Evolutionary conservation across 2,329 filamentous ascomycete genomes (phyloP), one percentile per base, ranked within the genome.

Genomic region (Venturia effusa): DNA sequence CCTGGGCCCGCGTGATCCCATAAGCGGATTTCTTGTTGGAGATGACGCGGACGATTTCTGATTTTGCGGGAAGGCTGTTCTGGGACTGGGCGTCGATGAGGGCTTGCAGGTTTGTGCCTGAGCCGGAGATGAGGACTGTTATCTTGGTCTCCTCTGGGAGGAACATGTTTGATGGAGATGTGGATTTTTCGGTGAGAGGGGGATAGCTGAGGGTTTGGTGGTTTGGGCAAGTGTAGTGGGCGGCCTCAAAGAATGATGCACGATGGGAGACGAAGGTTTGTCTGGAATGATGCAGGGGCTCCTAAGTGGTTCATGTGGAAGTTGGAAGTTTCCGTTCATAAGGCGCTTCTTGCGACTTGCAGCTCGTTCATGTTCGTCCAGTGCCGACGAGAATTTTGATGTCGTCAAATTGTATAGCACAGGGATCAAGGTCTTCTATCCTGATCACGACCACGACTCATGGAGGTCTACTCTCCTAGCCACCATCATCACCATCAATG

Each of bases 21-120:
- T 83, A 86, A 34, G 85, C 87, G 65, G 81, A 78, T 72, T 84
- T 84, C 70, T 82, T 80, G 74, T 88, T 87, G 70, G 85, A 83
- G 65, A 89, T 84, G 6, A 89, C 86, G 65, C 85, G 83, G 30
- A 83, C 76, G 70, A 88, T 83, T 6, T 79, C 77, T 67, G 79
- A 75, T 48, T 82, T 78, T 37, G 84, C 78, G 30, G 75, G 69
- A 39, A 75, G 73, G 34, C 79, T 73, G 30, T 68, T 70, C 63
- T 55, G 30, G 61, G 77, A 75, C 74, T 78, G 77, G 65, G 83
- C 82, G 73, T 88, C 83, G 70, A 88, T 87, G 62, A 96, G 81
- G 64, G 89, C 89, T 79, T 93, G 88, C 24, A 92, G 84, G 73
- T 93, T 93, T 45, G 87, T 86, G 69, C 90, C 90, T 68, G 83